phyloP scores from a whole-genome alignment of 2,329 filamentous ascomycete species.

The Capronia coronata region DNA sequence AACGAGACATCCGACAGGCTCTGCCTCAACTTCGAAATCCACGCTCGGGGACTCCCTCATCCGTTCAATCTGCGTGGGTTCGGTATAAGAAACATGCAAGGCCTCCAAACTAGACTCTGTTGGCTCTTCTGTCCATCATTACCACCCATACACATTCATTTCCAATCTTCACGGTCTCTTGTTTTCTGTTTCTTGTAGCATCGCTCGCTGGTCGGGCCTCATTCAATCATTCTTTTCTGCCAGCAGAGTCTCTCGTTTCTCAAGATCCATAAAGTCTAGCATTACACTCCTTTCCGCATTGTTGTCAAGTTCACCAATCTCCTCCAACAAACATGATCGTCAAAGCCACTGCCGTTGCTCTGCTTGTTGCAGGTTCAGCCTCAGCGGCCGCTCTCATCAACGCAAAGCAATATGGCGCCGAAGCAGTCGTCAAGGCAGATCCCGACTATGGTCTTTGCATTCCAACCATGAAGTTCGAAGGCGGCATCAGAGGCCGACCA shows the following conservation, averaged over 20 bases:
- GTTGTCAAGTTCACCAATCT: slow-evolving; percentile 1
- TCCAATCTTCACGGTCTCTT: slow-evolving; percentile 3
- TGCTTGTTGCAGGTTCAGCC: slow-evolving; percentile 18
- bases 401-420: slow-evolving; percentile 13
- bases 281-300: slow-evolving; percentile 2
- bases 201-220: slow-evolving; percentile 25
- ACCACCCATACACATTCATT: slow-evolving; percentile 1
- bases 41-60: slow-evolving; percentile 10
- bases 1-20: slow-evolving; percentile 19
- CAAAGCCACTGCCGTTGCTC: slow-evolving; percentile 16
- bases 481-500: slow-evolving; percentile 47
- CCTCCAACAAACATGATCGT: slow-evolving; percentile 19
- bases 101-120: slow-evolving; percentile 5
- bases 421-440: slow-evolving; percentile 25
- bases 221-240: slow-evolving; percentile 3
- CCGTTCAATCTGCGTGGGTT: slow-evolving; percentile 8
- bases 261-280: background rate
- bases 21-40: slow-evolving; percentile 20
- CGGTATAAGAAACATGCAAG: slow-evolving; percentile 23
- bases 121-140: slow-evolving; percentile 8
- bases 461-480: slow-evolving; percentile 53
- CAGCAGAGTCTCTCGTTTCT: slow-evolving; percentile 14
- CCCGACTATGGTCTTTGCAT: slow-evolving; percentile 46
- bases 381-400: slow-evolving; percentile 19
- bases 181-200: slow-evolving; percentile 7